These are phyloP conservation scores for Rhodotorula taiwanensis DNA, from an alignment of 768 basidiomycete species.

Conservation along the genomic window DNA sequence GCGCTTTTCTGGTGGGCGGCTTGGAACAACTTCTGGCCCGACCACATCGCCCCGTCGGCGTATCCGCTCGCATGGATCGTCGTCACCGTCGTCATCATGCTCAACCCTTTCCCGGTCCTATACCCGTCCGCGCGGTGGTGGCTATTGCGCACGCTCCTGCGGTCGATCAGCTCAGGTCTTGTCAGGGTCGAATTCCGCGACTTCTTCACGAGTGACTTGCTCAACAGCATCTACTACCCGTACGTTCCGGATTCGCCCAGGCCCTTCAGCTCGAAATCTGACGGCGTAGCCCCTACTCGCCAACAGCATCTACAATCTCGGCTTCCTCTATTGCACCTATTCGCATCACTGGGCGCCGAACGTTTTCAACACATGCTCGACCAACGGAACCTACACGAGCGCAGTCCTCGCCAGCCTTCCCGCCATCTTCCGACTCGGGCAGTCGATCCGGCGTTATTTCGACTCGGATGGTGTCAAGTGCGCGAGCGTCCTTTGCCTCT, in stretches of 20 bases:
- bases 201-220: slow-evolving; percentile 45
- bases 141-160: slow-evolving; percentile 60
- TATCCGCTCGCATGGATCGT: slow-evolving; percentile 80
- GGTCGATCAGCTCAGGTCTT: slow-evolving; percentile 62
- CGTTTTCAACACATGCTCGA: slow-evolving; percentile 39
- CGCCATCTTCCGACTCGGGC: slow-evolving; percentile 67
- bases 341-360: slow-evolving; percentile 49
- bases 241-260: too few relatives aligned
- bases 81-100: slow-evolving; percentile 49
- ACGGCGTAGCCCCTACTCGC: too few relatives aligned
- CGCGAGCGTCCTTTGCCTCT: background rate
- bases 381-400: slow-evolving; percentile 56
- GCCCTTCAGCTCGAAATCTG: too few relatives aligned
- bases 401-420: slow-evolving; percentile 61
- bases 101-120: slow-evolving; percentile 69
- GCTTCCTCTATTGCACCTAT: slow-evolving; percentile 67
- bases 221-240: slow-evolving; percentile 37
- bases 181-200: slow-evolving; percentile 49
- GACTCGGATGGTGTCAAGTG: slow-evolving; percentile 54
- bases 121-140: slow-evolving; percentile 68
- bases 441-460: slow-evolving; percentile 76
- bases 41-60: slow-evolving; percentile 56
- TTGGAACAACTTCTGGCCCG: slow-evolving; percentile 57
- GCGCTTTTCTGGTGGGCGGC: slow-evolving; percentile 80
- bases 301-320: slow-evolving; percentile 23